Evolutionary conservation across 768 basidiomycete species (phyloP).

Genomic region (Lactarius psammicola): DNA sequence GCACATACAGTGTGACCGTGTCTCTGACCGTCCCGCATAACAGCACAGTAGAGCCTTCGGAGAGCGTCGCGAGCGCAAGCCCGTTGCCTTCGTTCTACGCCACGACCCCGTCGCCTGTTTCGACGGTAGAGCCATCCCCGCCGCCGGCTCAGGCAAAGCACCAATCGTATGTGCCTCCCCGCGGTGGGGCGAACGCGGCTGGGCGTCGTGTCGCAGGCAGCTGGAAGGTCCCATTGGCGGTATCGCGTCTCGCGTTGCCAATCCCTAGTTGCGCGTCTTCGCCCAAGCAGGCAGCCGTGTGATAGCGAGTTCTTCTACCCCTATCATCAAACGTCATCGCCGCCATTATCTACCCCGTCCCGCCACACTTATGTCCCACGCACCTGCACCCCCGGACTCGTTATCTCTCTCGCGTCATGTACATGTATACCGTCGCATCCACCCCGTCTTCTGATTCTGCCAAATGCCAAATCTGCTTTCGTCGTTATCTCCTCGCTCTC

Average conservation of each 20-base stretch:
- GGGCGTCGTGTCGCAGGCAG: constrained; percentile 22
- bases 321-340: background rate
- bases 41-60: background rate
- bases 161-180: constrained; percentile 14
- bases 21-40: background rate
- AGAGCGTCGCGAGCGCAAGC: background rate
- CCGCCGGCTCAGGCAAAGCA: background rate
- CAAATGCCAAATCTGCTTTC: constrained; percentile 19
- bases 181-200: constrained; percentile 14
- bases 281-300: constrained; percentile 10
- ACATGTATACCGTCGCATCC: constrained; percentile 13
- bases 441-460: background rate
- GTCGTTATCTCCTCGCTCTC: constrained; percentile 21
- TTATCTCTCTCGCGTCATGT: constrained; percentile 5
- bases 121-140: background rate
- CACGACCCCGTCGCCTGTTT: constrained; percentile 2
- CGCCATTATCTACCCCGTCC: background rate
- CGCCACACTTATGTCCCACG: background rate
- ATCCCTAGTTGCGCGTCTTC: constrained; percentile 9
- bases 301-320: background rate
- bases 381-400: background rate
- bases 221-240: constrained; percentile 17
- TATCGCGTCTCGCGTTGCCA: constrained; percentile 4
- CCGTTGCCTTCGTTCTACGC: constrained; percentile 9
- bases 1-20: background rate